Conservation (phyloP, 176 grass and related monocot genomes). For the Paspalum vaginatum region DNA sequence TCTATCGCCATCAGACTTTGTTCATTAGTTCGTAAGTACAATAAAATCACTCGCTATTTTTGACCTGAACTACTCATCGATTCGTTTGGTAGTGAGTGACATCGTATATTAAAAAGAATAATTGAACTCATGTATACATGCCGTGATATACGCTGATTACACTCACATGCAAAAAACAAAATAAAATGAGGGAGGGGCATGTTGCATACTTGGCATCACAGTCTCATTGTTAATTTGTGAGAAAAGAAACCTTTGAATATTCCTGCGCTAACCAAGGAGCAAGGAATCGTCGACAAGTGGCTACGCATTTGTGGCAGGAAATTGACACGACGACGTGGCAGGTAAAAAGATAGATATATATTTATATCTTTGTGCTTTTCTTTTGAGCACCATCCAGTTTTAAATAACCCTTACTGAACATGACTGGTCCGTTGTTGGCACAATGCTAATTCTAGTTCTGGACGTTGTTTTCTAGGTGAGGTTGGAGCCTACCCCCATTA, state of each 20-base stretch:
- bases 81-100: neutral
- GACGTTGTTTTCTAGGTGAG: neutral
- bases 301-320: neutral
- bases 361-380: neutral
- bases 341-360: neutral
- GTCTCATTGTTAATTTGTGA: neutral
- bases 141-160: neutral
- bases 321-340: slow-evolving; percentile 25
- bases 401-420: neutral
- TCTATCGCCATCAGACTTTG: neutral
- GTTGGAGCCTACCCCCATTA: neutral
- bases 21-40: neutral
- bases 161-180: neutral
- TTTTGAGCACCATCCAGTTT: neutral
- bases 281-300: slow-evolving; percentile 7
- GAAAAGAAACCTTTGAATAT: slow-evolving; percentile 27
- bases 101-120: neutral
- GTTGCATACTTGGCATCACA: slow-evolving; percentile 7
- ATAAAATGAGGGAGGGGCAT: slow-evolving; percentile 11
- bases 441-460: neutral
- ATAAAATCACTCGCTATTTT: slow-evolving; percentile 20
- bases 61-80: neutral
- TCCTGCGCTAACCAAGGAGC: slow-evolving; percentile 11
- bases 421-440: neutral
- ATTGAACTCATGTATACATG: slow-evolving; percentile 9